Base-by-base conservation (phyloP, 306 rosid genomes). In the Argentina anserina region DNA sequence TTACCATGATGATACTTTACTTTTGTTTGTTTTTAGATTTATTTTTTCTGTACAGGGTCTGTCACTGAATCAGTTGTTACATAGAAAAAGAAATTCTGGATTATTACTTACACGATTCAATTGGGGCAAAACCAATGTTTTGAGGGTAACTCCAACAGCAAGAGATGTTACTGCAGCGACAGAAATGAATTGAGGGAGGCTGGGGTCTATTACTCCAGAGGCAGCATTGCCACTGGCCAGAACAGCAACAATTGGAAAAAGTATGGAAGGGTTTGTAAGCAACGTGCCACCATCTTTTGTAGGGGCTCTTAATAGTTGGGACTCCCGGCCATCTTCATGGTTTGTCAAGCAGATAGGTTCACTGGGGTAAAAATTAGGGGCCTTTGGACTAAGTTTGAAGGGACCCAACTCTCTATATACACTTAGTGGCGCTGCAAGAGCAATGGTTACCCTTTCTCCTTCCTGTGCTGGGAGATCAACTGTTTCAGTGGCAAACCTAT, bases 271-370 rank as follows among this genome's bases (percentile, higher is more conserved):
- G 71, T 83, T 86, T 41, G 86, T 83, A 58, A 91, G 79, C 41
- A 82, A 86, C 34, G 85, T 80, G 78, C 72, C 78, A 80, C 81
- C 84, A 41, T 91, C 96, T 74, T 88, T 88, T 33, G 70, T 68
- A 7, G 98, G 97, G 74, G 93, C 97, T 84, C 98, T 85, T 65
- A 91, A 55, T n/a, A 94, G 83, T 79, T 66, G 88, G 77, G 97
- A 91, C 72, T 89, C 98, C 34, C 96, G 89, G 73, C 92, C 92
- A 91, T 94, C 89, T 79, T 82, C 82, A 79, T 94, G 98, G 86
- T 94, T 94, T 47, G 96, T 94, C 86, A 94, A 75, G 84, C 91
- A 88, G 91, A 94, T 82, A 79, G 98, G 92, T 81, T 91, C 97
- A 62, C 96, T 90, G 49, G 96, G 86, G 78, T 89, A 89, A 61